These are phyloP conservation scores for Mrakia gelida DNA, from an alignment of 768 basidiomycete species.

Conservation along the genomic window DNA sequence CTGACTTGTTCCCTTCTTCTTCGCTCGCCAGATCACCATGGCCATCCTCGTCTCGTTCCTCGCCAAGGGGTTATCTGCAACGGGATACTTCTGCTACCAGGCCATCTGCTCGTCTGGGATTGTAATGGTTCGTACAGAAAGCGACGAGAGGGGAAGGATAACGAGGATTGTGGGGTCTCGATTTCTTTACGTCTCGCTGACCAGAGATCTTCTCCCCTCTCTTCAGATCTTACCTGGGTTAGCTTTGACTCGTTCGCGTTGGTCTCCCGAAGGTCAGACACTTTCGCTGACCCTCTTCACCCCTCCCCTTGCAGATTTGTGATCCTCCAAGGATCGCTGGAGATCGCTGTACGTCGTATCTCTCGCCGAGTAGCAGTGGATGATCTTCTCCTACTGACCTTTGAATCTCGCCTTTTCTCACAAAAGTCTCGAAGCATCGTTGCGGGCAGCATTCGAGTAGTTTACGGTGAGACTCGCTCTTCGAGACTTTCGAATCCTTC, in stretches of 20 bases:
- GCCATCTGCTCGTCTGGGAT: slow-evolving; percentile 26
- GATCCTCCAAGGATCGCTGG: too few relatives aligned
- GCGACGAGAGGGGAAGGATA: too few relatives aligned
- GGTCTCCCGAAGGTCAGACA: too few relatives aligned
- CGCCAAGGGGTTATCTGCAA: slow-evolving; percentile 20
- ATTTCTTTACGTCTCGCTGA: background rate
- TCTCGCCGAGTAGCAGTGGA: too few relatives aligned
- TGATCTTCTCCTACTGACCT: background rate
- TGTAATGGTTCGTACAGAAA: slow-evolving; percentile 11
- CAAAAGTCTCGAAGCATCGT: slow-evolving; percentile 21
- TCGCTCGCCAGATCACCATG: slow-evolving; percentile 28
- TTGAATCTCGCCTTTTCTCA: background rate
- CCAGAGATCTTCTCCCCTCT: background rate
- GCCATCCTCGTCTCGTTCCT: slow-evolving; percentile 30
- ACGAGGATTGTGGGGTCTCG: background rate
- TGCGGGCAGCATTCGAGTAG: slow-evolving; percentile 20
- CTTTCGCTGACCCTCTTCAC: too few relatives aligned
- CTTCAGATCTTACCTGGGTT: slow-evolving; percentile 26
- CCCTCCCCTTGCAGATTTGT: too few relatives aligned
- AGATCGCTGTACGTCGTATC: background rate
- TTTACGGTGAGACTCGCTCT: slow-evolving; percentile 9
- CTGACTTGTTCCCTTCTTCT: background rate
- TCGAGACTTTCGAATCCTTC: too few relatives aligned
- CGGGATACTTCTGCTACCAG: slow-evolving; percentile 32
- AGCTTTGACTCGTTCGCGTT: background rate